Percentiles rank a stretch among this genome's conserved stretches.
Evolutionary conservation across 768 basidiomycete species (phyloP).

Genomic region (Rhizopogon vulgaris): DNA sequence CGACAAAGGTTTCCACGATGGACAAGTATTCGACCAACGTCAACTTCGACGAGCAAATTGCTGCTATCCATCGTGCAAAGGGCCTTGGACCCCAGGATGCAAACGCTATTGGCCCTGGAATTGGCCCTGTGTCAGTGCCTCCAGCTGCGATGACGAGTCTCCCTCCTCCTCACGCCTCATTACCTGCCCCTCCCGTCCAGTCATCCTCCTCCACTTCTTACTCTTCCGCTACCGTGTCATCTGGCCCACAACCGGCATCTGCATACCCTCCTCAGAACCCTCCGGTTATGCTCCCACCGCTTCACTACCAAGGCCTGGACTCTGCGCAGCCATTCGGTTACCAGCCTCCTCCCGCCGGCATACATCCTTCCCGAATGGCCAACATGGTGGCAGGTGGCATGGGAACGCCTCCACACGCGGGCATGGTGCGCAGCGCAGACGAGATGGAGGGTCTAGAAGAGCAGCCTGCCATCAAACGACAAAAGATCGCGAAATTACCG

Average conservation of each 20-base stretch:
- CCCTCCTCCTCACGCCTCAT: slow-evolving; percentile 64
- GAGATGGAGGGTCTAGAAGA: slow-evolving; percentile 73
- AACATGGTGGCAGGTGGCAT: slow-evolving; percentile 47
- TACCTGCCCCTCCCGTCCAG: slow-evolving; percentile 63
- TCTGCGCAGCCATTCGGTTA: slow-evolving; percentile 75
- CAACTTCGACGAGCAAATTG: slow-evolving; percentile 97
- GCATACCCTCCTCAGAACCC: slow-evolving; percentile 48
- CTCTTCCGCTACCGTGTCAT: slow-evolving; percentile 81
- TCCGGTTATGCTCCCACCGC: slow-evolving; percentile 78
- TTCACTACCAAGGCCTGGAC: slow-evolving; percentile 78
- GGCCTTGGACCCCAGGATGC: slow-evolving; percentile 80
- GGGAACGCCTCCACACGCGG: slow-evolving; percentile 44
- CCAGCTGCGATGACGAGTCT: slow-evolving; percentile 55
- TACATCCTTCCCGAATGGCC: slow-evolving; percentile 66
- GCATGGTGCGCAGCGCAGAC: slow-evolving; percentile 74
- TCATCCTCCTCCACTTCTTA: slow-evolving; percentile 41
- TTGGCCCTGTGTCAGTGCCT: slow-evolving; percentile 74
- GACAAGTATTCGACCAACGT: slow-evolving; percentile 92
- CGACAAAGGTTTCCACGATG: slow-evolving; percentile 84
- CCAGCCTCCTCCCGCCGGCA: slow-evolving; percentile 60
- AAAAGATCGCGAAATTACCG: slow-evolving; percentile 79
- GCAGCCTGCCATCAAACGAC: slow-evolving; percentile 80
- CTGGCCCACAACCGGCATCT: slow-evolving; percentile 88
- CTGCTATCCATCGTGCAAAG: slow-evolving; percentile 89
- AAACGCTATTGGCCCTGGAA: slow-evolving; percentile 81